Evolutionary conservation across 2,329 filamentous ascomycete species (phyloP).

Genomic region (Xylariaceae sp.): DNA sequence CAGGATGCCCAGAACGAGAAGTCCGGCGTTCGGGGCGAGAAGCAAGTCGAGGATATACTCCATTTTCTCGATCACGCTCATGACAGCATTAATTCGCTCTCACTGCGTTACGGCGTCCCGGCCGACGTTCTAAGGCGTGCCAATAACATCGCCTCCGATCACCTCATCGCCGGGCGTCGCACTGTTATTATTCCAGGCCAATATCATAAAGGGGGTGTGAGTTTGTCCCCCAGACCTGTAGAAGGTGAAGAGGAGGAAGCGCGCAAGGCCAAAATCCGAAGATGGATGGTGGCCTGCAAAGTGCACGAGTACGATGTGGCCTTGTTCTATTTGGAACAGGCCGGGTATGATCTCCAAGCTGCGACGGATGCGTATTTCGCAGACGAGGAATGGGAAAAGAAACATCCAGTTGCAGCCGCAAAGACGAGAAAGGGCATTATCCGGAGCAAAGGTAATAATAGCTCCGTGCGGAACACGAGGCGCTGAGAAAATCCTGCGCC

Average conservation of each 20-base stretch:
- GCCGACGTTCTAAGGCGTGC: constrained; percentile 54
- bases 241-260: constrained; percentile 70
- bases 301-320: constrained; percentile 72
- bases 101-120: constrained; percentile 66
- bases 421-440: constrained; percentile 32
- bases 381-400: constrained; percentile 64
- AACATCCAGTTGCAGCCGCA: constrained; percentile 51
- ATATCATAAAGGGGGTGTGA: constrained; percentile 61
- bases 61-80: constrained; percentile 68
- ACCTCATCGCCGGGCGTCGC: constrained; percentile 62
- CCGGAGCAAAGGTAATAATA: constrained; percentile 26
- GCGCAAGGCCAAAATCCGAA: constrained; percentile 63
- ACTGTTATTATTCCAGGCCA: constrained; percentile 67
- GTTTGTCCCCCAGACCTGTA: constrained; percentile 64
- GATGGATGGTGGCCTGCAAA: constrained; percentile 77
- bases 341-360: constrained; percentile 58
- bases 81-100: constrained; percentile 63
- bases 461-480: constrained; percentile 9
- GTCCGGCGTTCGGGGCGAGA: constrained; percentile 23
- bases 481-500: constrained; percentile 15
- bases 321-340: constrained; percentile 67
- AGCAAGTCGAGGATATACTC: constrained; percentile 56
- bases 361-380: constrained; percentile 61
- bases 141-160: constrained; percentile 68
- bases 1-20: constrained; percentile 29